Conservation (phyloP, 805 yeast species). For the Starmera caribaea region DNA sequence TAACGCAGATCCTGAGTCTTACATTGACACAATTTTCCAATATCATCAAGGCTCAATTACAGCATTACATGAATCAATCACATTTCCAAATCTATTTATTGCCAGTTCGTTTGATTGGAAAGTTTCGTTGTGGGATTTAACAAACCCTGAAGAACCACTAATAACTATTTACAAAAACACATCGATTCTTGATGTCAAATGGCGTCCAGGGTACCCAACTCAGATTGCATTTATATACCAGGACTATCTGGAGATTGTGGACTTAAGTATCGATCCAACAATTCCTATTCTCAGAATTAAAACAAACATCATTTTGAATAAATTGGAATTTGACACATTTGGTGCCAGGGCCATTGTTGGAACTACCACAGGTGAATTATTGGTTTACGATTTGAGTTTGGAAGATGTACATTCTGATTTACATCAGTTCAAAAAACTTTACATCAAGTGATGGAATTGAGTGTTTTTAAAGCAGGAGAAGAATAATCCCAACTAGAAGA, state of each 20-base stretch:
- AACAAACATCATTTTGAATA: conserved; percentile 6
- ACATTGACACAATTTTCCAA: conserved; percentile 11
- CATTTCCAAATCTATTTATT: conserved; percentile 15
- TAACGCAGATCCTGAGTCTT: conserved; percentile 4
- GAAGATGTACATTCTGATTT: conserved; percentile 8
- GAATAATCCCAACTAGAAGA: no score
- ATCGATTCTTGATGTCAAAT: conserved; percentile 18
- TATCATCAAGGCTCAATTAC: conserved; percentile 21
- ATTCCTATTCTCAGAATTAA: conserved; percentile 13
- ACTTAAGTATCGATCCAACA: conserved; percentile 18
- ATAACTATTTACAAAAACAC: conserved; percentile 15
- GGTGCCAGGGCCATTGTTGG: conserved; percentile 11
- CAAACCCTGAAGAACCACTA: conserved; percentile 9
- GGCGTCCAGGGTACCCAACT: conserved; percentile 17
- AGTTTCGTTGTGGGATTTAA: conserved; percentile 18
- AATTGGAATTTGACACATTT: conserved; percentile 8
- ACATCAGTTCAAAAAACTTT: conserved; percentile 12
- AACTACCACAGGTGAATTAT: conserved; percentile 8
- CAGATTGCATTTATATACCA: conserved; percentile 22
- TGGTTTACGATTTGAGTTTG: conserved; percentile 9
- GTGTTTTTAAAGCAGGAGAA: no score
- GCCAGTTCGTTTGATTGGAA: conserved; percentile 24
- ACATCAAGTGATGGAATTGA: not conserved
- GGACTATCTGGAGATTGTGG: conserved; percentile 21
- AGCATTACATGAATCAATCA: conserved; percentile 8